Evolutionary conservation across 768 basidiomycete genomes (phyloP).

Genomic region (Boletus rubroflammeus): DNA sequence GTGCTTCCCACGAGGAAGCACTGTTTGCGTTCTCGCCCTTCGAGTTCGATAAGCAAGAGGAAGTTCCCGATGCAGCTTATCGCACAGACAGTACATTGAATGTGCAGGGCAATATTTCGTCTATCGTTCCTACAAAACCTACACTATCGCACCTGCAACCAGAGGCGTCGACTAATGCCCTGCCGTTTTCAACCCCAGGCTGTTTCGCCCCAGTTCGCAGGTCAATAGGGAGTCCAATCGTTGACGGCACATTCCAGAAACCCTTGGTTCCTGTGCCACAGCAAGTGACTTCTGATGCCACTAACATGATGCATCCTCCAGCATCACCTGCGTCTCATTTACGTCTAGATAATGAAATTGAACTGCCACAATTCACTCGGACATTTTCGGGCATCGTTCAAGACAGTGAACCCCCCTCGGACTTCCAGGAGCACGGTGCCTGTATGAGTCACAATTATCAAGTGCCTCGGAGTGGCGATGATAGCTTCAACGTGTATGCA

Average conservation of each 20-base stretch:
- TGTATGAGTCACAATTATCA: slow-evolving; percentile 1
- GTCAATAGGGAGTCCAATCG: neutral
- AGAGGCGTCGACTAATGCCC: neutral
- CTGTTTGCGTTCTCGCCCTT: slow-evolving; percentile 31
- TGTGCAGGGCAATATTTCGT: neutral
- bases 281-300: slow-evolving; percentile 4
- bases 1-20: slow-evolving; percentile 12
- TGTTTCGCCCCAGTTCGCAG: slow-evolving; percentile 12
- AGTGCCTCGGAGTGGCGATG: neutral
- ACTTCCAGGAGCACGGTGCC: slow-evolving; percentile 6
- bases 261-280: slow-evolving; percentile 4
- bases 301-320: slow-evolving; percentile 11
- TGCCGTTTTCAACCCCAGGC: slow-evolving; percentile 28
- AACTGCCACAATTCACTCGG: neutral
- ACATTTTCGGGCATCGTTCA: slow-evolving; percentile 6
- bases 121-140: neutral
- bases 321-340: slow-evolving; percentile 9
- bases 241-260: slow-evolving; percentile 1
- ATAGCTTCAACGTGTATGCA: slow-evolving; percentile 31
- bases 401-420: slow-evolving; percentile 11
- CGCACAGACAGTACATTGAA: neutral
- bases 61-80: neutral
- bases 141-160: neutral
- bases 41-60: slow-evolving; percentile 11
- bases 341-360: slow-evolving; percentile 16